Base-by-base conservation (phyloP, 495 filamentous ascomycete genomes). In the Penicillium turbatum region DNA sequence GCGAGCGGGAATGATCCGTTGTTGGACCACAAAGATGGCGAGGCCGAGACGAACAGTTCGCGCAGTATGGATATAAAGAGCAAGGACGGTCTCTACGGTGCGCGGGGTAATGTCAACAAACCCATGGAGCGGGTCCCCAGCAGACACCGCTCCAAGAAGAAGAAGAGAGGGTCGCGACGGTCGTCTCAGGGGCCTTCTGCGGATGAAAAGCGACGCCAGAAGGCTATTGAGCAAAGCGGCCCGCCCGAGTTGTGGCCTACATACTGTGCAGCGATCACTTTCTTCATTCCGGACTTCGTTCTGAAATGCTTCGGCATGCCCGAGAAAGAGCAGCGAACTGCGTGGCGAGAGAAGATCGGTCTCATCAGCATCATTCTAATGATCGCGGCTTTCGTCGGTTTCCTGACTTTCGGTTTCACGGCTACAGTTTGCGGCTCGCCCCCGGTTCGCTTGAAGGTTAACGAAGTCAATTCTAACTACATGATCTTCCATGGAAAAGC, bases 321-420 rank as follows among this genome's bases (percentile, higher is more conserved):
- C n/a, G 73, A 86, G 41, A 93, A 87, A 70, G 89, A 83, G 15
- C 90, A 97, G 67, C 88, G 92, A 55, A 82, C 89, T 57, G 95
- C 95, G 15, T 99, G 95, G 95, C 84, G 95, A 51, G 95, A 99
- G 69, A 99, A 99, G 79, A 96, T 99, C 79, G 95, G 95, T 6
- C 75, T 99, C 50, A 87, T 97, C 66, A 95, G 90, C 73, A 82
- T 97, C 62, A 97, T 99, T 63, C 60, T 95, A 16, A 68, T 90
- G 51, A 90, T 97, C 63, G 92, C 88, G 65, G 81, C 82, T 10
- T 85, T 95, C 62, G 93, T 99, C 50, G 95, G 95, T 59, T 99
- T 92, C 71, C 74, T 99, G 35, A 99, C 95, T 0, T 97, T 99
- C 59, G 95, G 93, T 36, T 99, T 99, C 65, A 96, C 90, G 6